Evolutionary conservation across 2,329 filamentous ascomycete species (phyloP).

Genomic region (Aspergillus versicolor): DNA sequence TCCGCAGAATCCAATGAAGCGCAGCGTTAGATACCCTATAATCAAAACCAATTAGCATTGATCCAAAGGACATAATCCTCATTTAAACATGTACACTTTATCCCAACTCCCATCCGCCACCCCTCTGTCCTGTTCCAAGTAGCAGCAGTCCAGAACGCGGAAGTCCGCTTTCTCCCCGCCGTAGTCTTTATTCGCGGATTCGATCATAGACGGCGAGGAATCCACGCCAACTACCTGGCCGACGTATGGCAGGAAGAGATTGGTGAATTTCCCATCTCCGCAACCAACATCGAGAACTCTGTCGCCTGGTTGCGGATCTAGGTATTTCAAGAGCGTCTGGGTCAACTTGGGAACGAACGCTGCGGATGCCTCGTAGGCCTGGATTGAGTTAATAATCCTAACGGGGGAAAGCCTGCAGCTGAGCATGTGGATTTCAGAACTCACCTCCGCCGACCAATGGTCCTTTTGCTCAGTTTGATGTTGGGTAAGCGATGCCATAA

Average conservation of each 20-base stretch:
- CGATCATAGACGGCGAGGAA: slow-evolving; percentile 59
- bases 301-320: slow-evolving; percentile 60
- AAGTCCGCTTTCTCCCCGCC: slow-evolving; percentile 28
- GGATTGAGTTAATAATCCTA: background rate
- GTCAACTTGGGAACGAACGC: slow-evolving; percentile 65
- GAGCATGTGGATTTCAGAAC: too few relatives aligned
- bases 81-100: slow-evolving; percentile 50
- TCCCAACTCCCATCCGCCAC: slow-evolving; percentile 36
- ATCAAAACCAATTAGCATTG: background rate
- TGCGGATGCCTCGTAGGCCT: slow-evolving; percentile 62
- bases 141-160: slow-evolving; percentile 36
- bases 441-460: slow-evolving; percentile 41
- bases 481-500: background rate
- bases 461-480: slow-evolving; percentile 21
- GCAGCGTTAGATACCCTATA: slow-evolving; percentile 61
- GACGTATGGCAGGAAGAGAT: slow-evolving; percentile 53
- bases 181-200: slow-evolving; percentile 49
- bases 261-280: slow-evolving; percentile 62
- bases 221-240: slow-evolving; percentile 59
- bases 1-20: slow-evolving; percentile 65
- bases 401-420: too few relatives aligned
- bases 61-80: background rate
- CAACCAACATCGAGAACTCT: slow-evolving; percentile 63
- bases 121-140: slow-evolving; percentile 27
- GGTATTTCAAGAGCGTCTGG: slow-evolving; percentile 57